Base-by-base conservation (phyloP, 257 asterid genomes). In the Linaria vulgaris region DNA sequence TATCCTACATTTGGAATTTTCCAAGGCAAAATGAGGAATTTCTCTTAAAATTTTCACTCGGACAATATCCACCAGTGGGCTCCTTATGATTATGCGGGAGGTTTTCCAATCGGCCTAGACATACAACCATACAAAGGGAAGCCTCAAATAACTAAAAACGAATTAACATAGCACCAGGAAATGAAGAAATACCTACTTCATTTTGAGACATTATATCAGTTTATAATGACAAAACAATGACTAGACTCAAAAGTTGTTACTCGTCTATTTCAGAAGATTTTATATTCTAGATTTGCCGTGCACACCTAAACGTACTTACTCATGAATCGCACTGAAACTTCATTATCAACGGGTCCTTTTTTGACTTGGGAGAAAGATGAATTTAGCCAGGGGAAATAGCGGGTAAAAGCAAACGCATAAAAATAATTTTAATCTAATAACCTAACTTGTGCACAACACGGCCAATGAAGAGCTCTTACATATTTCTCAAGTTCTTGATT, bases 401-500 rank as follows among this genome's bases (percentile, higher is more conserved):
- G 16, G 55, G 25, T n/a, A 39, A 52, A 60, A 55, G 49, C 54
- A 21, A 56, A 51, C 25, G 22, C 23, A 66, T 22, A 19, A 27
- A 3, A 64, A 59, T 11, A 64, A 30, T 41, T n/a, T 3, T 11
- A 67, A 68, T 48, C 59, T 56, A 56, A 54, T 3, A 37, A 9
- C 6, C 24, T 25, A 24, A 58, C 25, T 37, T 39, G 48, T 21
- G 57, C 13, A 46, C 14, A 30, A 56, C 66, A 51, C 69, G 45
- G 54, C 67, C 61, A 60, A 58, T 41, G 66, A 14, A 45, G 61
- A 67, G 74, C 65, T 77, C 96, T 78, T 79, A 91, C 98, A 79
- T 76, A 76, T 79, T 73, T 85, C 73, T 73, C 90, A 76, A 94
- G 82, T 76, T 94, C 95, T 67, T 76, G 79, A 58, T 75, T 79